Base-by-base conservation (phyloP, 768 basidiomycete genomes). In the Lyophyllum atratum region DNA sequence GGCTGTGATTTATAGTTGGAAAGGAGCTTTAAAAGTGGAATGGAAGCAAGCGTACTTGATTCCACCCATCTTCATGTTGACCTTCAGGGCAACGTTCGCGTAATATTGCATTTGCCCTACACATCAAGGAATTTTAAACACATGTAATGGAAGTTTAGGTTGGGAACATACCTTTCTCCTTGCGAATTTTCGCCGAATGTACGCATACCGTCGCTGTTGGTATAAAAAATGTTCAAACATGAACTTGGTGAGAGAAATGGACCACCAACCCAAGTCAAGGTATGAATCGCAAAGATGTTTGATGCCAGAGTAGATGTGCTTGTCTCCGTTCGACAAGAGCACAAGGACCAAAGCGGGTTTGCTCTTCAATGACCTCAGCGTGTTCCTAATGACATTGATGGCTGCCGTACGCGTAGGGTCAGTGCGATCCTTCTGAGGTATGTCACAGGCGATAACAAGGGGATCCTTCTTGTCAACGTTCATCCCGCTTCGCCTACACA, bases 11-110 rank as follows among this genome's bases (percentile, higher is more conserved):
- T 8, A 25, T 21, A 12, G 47, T 44, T 31, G 56, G 15, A 9
- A 0, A 46, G 17, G 17, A 6, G 17, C 6, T 58, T 44, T 19
- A 44, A 14, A 45, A 59, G 21, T 43, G 58, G 46, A 22, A 61
- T 4, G 28, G 28, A n/a, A 47, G 19, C 9, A 19, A 4, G 71
- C 72, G 63, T 79, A 91, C 74, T 94, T 94, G 45, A 86, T 73
- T 9, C 92, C 92, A 21, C 90, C 90, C 34, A 93, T 77, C 74
- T 94, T 94, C 70, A 85, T 85, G 65, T 94, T 94, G 48, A 93
- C 79, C 66, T 93, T 93, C 52, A 93, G 72, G 2, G 89, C 87
- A 44, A 93, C 86, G 64, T 92, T 93, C 14, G 90, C 89, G 52
- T 89, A 89, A 66, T 92, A 93, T 59, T 83, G 79, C 11, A 72